These are phyloP conservation scores for Claviceps spartinae DNA, from an alignment of 2,329 filamentous ascomycete species.

Conservation along the genomic window DNA sequence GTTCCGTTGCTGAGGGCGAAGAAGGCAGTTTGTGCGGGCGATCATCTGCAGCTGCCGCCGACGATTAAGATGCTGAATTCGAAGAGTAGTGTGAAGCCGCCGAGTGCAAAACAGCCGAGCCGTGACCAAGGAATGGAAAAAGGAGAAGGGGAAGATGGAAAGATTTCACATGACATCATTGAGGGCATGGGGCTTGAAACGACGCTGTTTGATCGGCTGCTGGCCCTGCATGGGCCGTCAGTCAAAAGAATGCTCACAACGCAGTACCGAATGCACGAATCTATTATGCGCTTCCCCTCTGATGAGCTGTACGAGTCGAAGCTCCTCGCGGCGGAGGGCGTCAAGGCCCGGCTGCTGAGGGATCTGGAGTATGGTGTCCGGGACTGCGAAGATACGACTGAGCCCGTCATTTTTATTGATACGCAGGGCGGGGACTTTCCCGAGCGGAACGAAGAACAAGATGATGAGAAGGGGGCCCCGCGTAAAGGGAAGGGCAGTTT, in stretches of 20 bases:
- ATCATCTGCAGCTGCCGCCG: constrained; percentile 86
- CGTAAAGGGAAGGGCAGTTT: constrained; percentile 33
- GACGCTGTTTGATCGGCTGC: constrained; percentile 84
- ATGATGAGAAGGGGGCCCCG: constrained; percentile 41
- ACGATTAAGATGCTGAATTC: constrained; percentile 73
- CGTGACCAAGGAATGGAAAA: too few relatives aligned
- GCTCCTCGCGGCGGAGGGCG: constrained; percentile 66
- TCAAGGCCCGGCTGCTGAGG: constrained; percentile 60
- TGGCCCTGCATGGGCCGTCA: constrained; percentile 62
- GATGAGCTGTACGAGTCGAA: constrained; percentile 73
- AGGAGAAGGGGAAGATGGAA: constrained; percentile 19
- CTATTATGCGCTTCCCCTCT: constrained; percentile 90
- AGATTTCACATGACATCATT: constrained; percentile 13
- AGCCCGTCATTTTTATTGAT: constrained; percentile 87
- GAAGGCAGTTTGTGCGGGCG: constrained; percentile 84
- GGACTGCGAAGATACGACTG: constrained; percentile 72
- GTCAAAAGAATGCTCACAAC: constrained; percentile 95
- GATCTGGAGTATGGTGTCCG: constrained; percentile 66
- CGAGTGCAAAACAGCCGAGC: too few relatives aligned
- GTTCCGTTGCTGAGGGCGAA: constrained; percentile 67
- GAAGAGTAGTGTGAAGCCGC: constrained; percentile 26
- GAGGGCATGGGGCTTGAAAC: constrained; percentile 58
- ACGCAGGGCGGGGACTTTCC: constrained; percentile 90
- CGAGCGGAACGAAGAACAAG: constrained; percentile 54
- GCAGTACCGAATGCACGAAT: constrained; percentile 96